Evolutionary conservation across 441 rosid genomes (phyloP).

Genomic region (Syzygium syzygioides): DNA sequence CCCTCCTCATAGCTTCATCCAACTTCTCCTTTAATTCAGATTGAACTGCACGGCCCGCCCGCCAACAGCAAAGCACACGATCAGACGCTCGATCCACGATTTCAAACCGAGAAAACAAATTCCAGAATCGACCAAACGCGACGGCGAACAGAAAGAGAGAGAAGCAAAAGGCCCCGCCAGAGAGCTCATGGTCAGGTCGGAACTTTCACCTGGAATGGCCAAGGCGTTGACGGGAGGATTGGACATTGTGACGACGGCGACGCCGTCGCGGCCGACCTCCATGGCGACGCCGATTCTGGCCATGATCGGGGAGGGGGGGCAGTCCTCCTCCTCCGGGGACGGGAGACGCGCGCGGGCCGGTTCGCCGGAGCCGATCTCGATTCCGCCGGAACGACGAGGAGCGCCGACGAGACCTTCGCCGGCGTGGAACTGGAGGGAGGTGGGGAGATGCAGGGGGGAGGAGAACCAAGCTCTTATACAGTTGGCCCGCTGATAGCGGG

Average conservation of each 20-base stretch:
- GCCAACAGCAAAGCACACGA: background rate
- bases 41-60: slow-evolving; percentile 39
- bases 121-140: background rate
- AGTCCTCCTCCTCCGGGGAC: no score
- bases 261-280: slow-evolving; percentile 86
- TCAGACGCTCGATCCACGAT: background rate
- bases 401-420: no score
- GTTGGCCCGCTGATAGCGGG: background rate
- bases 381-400: background rate
- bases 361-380: background rate
- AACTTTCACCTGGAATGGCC: slow-evolving; percentile 56
- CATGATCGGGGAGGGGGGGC: slow-evolving; percentile 37
- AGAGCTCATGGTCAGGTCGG: background rate
- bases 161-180: background rate
- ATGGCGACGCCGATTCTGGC: slow-evolving; percentile 46
- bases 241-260: slow-evolving; percentile 69
- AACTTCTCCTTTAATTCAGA: slow-evolving; percentile 65
- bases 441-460: background rate
- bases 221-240: slow-evolving; percentile 95
- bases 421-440: background rate
- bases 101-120: background rate
- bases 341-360: background rate
- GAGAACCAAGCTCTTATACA: background rate
- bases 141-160: background rate
- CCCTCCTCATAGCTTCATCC: slow-evolving; percentile 55